Conservation (phyloP, 148 eudicot genomes). For the Chenopodium formosanum region DNA sequence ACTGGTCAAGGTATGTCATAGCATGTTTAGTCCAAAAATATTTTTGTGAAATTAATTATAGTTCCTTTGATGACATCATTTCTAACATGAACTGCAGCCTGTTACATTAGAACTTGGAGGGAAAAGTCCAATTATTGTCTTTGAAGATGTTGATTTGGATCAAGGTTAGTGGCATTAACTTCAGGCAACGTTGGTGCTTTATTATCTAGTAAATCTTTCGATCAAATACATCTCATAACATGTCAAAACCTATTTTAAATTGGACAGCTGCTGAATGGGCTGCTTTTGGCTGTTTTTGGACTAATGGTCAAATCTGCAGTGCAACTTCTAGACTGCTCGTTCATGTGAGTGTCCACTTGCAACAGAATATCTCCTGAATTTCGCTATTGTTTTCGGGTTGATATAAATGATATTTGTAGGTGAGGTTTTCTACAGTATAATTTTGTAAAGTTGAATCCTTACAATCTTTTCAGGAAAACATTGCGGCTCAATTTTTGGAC, state of each 20-base stretch:
- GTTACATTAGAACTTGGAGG: constrained; percentile 98
- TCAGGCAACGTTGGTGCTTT: not conserved
- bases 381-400: not conserved
- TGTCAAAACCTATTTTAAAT: constrained; percentile 6
- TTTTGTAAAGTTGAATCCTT: not conserved
- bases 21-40: not conserved
- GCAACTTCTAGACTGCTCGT: constrained; percentile 94
- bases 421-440: not conserved
- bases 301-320: constrained; percentile 99
- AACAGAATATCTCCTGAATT: not conserved
- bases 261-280: constrained; percentile 95
- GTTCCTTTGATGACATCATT: constrained; percentile 2
- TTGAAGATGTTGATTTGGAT: constrained; percentile 94
- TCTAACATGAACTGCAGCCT: constrained; percentile 55
- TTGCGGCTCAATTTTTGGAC: constrained; percentile 73
- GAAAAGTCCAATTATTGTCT: constrained; percentile 92
- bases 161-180: constrained; percentile 55
- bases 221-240: constrained; percentile 7
- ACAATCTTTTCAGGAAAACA: constrained; percentile 66
- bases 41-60: not conserved
- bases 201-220: not conserved
- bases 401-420: not conserved
- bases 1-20: constrained; percentile 64
- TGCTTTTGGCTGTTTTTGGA: constrained; percentile 96
- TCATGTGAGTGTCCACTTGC: constrained; percentile 51